Base-by-base conservation (phyloP, 75 land plant species). In the Picea glauca region DNA sequence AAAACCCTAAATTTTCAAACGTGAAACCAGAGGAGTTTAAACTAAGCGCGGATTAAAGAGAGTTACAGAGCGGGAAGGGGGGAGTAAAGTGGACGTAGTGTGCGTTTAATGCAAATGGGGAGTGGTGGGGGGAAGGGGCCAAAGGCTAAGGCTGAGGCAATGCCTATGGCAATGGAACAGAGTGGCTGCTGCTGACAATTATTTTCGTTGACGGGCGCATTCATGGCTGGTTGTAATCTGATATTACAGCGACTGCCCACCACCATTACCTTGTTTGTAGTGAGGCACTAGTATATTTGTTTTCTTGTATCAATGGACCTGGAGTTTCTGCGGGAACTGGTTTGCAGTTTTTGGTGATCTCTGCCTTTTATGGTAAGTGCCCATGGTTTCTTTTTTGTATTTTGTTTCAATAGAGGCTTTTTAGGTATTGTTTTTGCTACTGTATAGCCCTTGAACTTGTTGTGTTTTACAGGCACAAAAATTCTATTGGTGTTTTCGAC, bases 131-230 rank as follows among this genome's bases (percentile, higher is more conserved):
- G 43, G 35, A 66, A 15, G 65, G 23, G 40, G 35, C 15, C 70
- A 66, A 66, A 66, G 70, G 70, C 70, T 66, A 26, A 66, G 70
- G 43, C 70, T 66, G 70, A 66, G 70, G 70, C 70, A 12, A 38
- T 5, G 70, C 40, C 70, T 17, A 4, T 15, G 70, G 70, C 70
- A 66, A 32, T 66, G 70, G 40, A 66, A 33, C 70, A 66, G 70
- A 66, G 70, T 33, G 40, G 32, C 40, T 32, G 40, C 12, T 9
- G 12, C 56, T 50, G 56, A 50, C 56, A 50, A 50, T 50, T 50
- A 66, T 66, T 66, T 15, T 66, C 5, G 70, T 66, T 66, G 33
- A 38, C 40, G 33, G 40, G 40, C 70, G 40, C 70, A 66, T 66
- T 35, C 70, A 66, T 66, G 43, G 70, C 70, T 66, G 18, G 15